Evolutionary conservation across 352 stramenopile species (phyloP).

Genomic region (Aphanomyces euteiches): DNA sequence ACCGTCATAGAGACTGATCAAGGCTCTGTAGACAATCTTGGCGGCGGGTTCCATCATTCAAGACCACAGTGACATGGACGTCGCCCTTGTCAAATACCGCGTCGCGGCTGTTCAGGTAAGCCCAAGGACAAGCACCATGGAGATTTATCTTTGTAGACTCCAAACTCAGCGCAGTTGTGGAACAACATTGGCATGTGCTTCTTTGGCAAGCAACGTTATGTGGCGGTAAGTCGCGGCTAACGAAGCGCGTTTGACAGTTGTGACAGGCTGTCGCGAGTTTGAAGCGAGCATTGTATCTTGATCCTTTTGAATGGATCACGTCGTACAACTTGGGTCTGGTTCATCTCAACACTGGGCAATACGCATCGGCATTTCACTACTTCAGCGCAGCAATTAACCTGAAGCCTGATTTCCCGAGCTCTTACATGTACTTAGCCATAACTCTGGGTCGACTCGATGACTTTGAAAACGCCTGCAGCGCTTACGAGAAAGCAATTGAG

Average conservation of each 20-base stretch:
- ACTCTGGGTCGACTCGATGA: conserved; percentile 86
- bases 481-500: conserved; percentile 90
- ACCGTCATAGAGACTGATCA: not conserved
- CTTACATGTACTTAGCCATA: conserved; percentile 93
- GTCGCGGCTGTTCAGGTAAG: conserved; percentile 75
- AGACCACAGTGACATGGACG: conserved; percentile 91
- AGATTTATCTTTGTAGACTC: conserved; percentile 41
- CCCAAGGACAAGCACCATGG: not conserved
- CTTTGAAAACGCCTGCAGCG: conserved; percentile 88
- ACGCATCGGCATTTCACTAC: conserved; percentile 92
- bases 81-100: conserved; percentile 93
- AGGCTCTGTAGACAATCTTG: conserved; percentile 63
- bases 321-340: conserved; percentile 93
- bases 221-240: conserved; percentile 45
- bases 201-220: conserved; percentile 88
- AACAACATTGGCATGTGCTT: conserved; percentile 97
- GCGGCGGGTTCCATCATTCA: conserved; percentile 91
- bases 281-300: conserved; percentile 88
- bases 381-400: conserved; percentile 88
- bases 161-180: conserved; percentile 91
- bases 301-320: conserved; percentile 94
- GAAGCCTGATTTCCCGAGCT: conserved; percentile 82
- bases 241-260: not conserved
- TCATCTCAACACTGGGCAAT: conserved; percentile 89
- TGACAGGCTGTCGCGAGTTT: conserved; percentile 78